A percentile compares a stretch with the other conserved stretches of the same genome.
Evolutionary conservation across 345 rosid genomes (phyloP).

Genomic region (Gossypium sturtianum): DNA sequence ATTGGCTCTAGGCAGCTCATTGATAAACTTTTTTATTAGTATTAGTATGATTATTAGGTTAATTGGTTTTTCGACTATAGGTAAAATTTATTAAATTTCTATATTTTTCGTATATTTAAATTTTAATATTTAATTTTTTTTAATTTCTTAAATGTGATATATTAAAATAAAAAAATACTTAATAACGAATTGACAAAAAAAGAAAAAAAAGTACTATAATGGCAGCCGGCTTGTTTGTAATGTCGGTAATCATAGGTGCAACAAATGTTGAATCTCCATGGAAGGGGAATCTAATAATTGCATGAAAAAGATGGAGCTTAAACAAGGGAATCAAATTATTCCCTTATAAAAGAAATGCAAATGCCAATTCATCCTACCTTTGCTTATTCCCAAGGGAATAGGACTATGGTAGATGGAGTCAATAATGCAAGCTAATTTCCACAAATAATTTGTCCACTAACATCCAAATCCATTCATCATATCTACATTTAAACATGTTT

Average conservation of each 20-base stretch:
- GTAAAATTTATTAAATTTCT: no score
- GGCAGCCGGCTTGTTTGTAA: not conserved
- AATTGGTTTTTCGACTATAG: no score
- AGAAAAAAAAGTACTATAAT: no score
- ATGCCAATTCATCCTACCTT: not conserved
- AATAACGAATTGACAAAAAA: not conserved
- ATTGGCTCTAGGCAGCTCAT: not conserved
- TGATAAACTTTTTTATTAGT: not conserved
- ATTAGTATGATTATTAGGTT: no score
- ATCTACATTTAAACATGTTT: no score
- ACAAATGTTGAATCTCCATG: not conserved
- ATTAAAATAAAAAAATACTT: no score
- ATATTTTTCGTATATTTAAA: no score
- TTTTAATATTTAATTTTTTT: no score
- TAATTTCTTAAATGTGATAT: no score
- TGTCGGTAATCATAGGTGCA: not conserved
- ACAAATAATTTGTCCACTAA: not conserved
- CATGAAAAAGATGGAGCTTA: not conserved
- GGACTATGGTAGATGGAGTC: not conserved
- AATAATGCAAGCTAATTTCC: not conserved
- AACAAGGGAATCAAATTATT: slow-evolving; percentile 5
- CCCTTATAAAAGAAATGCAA: not conserved
- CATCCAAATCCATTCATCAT: not conserved
- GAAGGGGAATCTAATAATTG: not conserved
- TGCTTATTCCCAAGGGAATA: not conserved